Evolutionary conservation across 1,284 basidiomycete genomes (phyloP).

Genomic region (Naganishia sp.): DNA sequence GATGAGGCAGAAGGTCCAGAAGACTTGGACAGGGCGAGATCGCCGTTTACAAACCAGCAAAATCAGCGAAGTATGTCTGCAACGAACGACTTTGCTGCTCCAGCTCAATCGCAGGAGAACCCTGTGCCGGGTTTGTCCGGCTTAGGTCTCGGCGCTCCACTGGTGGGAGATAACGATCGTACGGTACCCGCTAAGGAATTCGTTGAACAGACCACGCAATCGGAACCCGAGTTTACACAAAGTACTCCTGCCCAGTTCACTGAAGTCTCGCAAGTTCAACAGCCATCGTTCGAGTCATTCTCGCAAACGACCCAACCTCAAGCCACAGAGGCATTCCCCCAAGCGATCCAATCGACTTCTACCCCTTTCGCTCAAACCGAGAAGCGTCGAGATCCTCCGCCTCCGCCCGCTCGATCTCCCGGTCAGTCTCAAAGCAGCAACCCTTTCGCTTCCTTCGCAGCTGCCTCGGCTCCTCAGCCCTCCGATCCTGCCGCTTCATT

Average conservation of each 20-base stretch:
- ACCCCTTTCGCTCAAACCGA: constrained; percentile 28
- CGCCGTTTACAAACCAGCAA: constrained; percentile 26
- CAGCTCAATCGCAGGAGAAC: neutral
- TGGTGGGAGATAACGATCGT: neutral
- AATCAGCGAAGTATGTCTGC: neutral
- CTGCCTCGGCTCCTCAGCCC: constrained; percentile 24
- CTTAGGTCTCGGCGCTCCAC: constrained; percentile 21
- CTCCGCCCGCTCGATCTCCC: constrained; percentile 28
- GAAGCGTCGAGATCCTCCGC: constrained; percentile 47
- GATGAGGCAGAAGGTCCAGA: constrained; percentile 54
- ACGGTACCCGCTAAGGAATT: neutral
- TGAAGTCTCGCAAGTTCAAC: no score
- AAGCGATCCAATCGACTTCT: neutral
- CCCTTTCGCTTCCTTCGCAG: constrained; percentile 22
- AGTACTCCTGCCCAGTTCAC: no score
- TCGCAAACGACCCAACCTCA: neutral
- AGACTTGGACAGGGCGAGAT: constrained; percentile 49
- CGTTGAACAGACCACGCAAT: no score
- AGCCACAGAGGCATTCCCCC: neutral
- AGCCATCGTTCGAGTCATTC: no score
- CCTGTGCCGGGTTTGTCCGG: constrained; percentile 10
- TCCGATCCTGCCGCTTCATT: constrained; percentile 28
- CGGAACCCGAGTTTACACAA: no score
- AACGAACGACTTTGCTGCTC: neutral
- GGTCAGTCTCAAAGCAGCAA: constrained; percentile 23